Base-by-base conservation (phyloP, 2,329 filamentous ascomycete genomes). In the Xylaria multiplex region DNA sequence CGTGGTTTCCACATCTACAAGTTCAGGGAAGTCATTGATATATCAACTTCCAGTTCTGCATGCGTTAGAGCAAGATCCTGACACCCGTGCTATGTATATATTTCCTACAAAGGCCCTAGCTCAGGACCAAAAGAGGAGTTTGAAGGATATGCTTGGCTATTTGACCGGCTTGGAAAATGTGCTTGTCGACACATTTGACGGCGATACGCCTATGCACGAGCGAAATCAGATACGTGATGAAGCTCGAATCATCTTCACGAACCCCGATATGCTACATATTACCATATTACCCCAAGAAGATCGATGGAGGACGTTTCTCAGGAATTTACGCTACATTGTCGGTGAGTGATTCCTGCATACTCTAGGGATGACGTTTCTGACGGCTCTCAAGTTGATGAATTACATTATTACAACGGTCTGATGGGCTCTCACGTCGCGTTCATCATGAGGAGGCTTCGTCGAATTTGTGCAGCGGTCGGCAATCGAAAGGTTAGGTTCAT, bases 81-180 rank as follows among this genome's bases (percentile, higher is more conserved):
- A 90, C 62, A 92, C 92, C 8, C 85, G 96, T 72, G 96, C 96
- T 2, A 93, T 99, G 90, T 98, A 97, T 77, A 97, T 99, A 42
- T 99, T 99, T 67, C 96, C 96, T 0, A 99, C 96, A 0, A 99
- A 99, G 79, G 96, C 96, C 1, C 81, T 99, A 16, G 95, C 96
- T 0, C 96, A 99, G 77, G 96, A 99, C 78, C 96, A 99, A 78
- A 89, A 90, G 72, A 87, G 93, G 71, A 97, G 93, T 71, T 82
- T 99, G 76, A 92, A 92, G 73, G 93, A 97, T 59, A 86, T 98
- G 75, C 82, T 98, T 67, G 81, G 86, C 0, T 97, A 91, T 73
- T 92, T 99, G 85, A 86, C 90, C 0, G 90, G 89, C 0, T 79
- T 98, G 24, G 89, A 93, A 74, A 84, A 92, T 48, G 82, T 89